Evolutionary conservation across 2,329 filamentous ascomycete species (phyloP).

Genomic region (Fusarium pseudocircinatum): DNA sequence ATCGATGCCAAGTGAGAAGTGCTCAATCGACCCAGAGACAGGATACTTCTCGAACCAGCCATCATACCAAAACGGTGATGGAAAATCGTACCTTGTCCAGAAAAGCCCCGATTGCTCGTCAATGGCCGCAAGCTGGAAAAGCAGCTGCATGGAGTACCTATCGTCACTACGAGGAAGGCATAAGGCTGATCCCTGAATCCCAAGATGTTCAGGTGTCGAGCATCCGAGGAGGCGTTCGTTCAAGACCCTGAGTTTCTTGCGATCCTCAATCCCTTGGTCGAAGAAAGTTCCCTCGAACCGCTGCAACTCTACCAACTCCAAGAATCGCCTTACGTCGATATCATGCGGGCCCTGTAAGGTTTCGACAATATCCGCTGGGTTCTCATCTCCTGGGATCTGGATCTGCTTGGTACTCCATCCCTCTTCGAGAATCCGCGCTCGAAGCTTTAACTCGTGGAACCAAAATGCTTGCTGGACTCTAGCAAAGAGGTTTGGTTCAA

Average conservation of each 20-base stretch:
- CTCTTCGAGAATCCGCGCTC: rapidly evolving
- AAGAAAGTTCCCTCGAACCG: background rate
- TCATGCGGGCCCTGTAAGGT: background rate
- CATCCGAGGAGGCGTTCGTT: too few species aligned
- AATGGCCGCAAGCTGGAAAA: background rate
- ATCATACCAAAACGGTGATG: background rate
- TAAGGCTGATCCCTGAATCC: background rate
- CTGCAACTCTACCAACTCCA: background rate
- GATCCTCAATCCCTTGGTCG: background rate
- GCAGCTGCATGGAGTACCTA: background rate
- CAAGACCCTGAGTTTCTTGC: too few species aligned
- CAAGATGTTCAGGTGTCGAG: too few species aligned
- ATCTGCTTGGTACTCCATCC: background rate
- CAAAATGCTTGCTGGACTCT: background rate
- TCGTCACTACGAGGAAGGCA: background rate
- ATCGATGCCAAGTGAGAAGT: background rate
- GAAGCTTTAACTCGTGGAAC: background rate
- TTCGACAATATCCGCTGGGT: background rate
- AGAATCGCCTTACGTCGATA: background rate
- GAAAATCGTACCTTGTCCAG: rapidly evolving
- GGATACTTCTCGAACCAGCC: background rate
- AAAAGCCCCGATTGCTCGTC: rapidly evolving
- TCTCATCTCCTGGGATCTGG: background rate
- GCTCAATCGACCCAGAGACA: background rate
- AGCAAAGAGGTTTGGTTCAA: background rate